Conservation (phyloP, 176 grass and related monocot species). For the Secale cereale region DNA sequence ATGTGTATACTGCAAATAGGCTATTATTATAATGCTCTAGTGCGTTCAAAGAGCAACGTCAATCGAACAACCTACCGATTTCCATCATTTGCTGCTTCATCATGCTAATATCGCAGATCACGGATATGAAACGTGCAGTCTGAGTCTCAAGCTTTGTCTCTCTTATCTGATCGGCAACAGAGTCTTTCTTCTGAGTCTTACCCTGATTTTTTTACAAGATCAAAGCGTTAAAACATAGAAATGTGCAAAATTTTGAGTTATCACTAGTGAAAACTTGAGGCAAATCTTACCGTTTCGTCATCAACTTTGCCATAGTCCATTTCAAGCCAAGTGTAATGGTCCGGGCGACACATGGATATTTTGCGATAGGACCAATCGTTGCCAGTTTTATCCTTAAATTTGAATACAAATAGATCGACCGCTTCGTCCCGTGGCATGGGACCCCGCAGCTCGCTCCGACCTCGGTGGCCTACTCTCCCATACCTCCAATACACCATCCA, state of each 20-base stretch:
- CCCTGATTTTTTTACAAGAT: conserved; percentile 10
- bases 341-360: conserved; percentile 41
- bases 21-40: background rate
- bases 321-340: conserved; percentile 78
- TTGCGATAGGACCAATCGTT: conserved; percentile 59
- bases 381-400: conserved; percentile 71
- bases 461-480: conserved; percentile 71
- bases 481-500: conserved; percentile 81
- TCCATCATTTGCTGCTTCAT: conserved; percentile 99
- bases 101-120: conserved; percentile 90
- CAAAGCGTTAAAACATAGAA: conserved; percentile 15
- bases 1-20: background rate
- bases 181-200: conserved; percentile 15
- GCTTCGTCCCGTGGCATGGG: conserved; percentile 38
- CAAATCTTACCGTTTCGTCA: conserved; percentile 52
- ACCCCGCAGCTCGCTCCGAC: conserved; percentile 61
- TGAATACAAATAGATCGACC: conserved; percentile 52
- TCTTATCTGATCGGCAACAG: conserved; percentile 25
- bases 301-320: conserved; percentile 72
- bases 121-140: conserved; percentile 69
- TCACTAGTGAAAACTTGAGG: background rate
- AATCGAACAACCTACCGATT: conserved; percentile 59
- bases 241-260: background rate
- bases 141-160: conserved; percentile 68
- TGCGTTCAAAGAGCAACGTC: background rate